Evolutionary conservation across 2,329 filamentous ascomycete species (phyloP).

Genomic region (Nigrospora sphaerica): DNA sequence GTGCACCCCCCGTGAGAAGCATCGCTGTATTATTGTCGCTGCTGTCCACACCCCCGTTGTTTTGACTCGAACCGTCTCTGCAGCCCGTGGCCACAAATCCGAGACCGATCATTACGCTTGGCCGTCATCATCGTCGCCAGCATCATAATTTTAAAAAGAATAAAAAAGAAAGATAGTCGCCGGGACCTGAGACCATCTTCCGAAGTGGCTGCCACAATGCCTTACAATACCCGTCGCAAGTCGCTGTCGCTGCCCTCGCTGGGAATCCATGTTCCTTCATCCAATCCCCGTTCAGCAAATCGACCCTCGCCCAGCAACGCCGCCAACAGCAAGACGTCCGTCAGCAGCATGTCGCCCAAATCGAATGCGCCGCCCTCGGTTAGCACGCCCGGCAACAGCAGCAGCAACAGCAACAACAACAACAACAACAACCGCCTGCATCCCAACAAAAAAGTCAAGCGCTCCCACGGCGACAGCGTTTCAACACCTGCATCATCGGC

Average conservation of each 20-base stretch:
- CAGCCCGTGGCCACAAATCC: conserved; percentile 1
- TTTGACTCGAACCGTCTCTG: not conserved
- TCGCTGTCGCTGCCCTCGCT: conserved; percentile 87
- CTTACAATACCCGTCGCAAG: conserved; percentile 95
- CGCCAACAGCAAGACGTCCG: conserved; percentile 10
- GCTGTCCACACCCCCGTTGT: not conserved
- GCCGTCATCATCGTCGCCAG: not conserved
- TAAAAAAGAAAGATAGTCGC: not conserved
- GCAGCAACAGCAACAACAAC: conserved; percentile 20
- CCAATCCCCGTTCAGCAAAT: conserved; percentile 41
- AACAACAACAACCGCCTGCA: conserved; percentile 25
- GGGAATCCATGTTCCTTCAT: conserved; percentile 75
- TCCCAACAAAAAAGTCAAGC: conserved; percentile 65
- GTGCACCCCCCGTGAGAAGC: too few species aligned
- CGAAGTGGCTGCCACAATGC: conserved; percentile 48
- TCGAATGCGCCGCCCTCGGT: conserved; percentile 14
- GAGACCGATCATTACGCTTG: not conserved
- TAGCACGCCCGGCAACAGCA: conserved; percentile 17
- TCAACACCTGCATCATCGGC: conserved; percentile 16
- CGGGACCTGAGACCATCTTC: not conserved
- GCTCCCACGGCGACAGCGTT: conserved; percentile 55
- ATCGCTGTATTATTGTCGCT: too few species aligned
- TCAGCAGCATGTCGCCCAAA: conserved; percentile 20
- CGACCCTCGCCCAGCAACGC: conserved; percentile 22
- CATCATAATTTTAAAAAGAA: not conserved